Conservation (phyloP, 495 filamentous ascomycete species). For the Penicillium angulare region DNA sequence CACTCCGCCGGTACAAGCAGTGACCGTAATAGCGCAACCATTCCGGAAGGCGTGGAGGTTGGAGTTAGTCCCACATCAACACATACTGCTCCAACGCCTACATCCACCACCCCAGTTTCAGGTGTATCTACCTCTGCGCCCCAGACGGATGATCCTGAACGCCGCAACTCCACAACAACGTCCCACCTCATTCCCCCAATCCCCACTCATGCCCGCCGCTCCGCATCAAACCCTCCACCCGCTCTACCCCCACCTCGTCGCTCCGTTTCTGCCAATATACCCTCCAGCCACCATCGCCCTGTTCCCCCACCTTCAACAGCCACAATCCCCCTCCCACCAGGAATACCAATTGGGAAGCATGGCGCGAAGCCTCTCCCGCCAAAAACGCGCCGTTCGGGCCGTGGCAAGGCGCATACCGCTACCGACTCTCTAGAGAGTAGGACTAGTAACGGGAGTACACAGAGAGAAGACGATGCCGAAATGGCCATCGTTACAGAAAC, state of each 20-base stretch:
- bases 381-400: constrained; percentile 38
- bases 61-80: constrained; percentile 14
- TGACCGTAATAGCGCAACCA: constrained; percentile 22
- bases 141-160: constrained; percentile 13
- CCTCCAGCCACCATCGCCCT: constrained; percentile 28
- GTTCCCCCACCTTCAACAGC: neutral
- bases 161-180: constrained; percentile 28
- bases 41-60: constrained; percentile 28
- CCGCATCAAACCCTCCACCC: constrained; percentile 40
- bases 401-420: constrained; percentile 24
- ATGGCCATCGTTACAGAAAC: constrained; percentile 12
- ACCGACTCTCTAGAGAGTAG: constrained; percentile 26
- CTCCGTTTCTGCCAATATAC: constrained; percentile 23
- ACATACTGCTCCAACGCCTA: constrained; percentile 12
- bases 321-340: neutral
- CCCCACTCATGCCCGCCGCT: constrained; percentile 28
- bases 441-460: constrained; percentile 15
- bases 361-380: constrained; percentile 38
- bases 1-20: constrained; percentile 24
- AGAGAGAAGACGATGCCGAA: constrained; percentile 15
- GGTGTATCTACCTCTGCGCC: constrained; percentile 1
- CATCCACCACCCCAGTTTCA: constrained; percentile 12
- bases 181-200: constrained; percentile 27
- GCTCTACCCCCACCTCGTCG: constrained; percentile 42
- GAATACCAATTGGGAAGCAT: constrained; percentile 14